Conservation (phyloP, 352 stramenopile species). For the Phytophthora sojae region DNA sequence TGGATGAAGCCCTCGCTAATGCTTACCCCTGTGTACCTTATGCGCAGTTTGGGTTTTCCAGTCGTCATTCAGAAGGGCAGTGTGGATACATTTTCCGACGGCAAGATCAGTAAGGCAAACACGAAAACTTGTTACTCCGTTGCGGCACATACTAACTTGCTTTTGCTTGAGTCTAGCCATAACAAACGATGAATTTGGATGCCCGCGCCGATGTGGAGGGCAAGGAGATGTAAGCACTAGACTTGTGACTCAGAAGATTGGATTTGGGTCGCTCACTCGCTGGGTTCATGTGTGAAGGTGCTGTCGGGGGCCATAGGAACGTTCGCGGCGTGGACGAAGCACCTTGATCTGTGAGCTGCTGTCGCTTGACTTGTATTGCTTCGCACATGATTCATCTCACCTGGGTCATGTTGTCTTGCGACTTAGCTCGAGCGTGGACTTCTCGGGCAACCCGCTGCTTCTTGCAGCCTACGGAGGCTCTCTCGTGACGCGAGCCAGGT, state of each 20-base stretch:
- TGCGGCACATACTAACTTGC: too few species aligned
- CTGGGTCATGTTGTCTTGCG: neutral
- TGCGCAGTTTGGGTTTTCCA: constrained; percentile 72
- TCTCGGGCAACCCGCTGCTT: constrained; percentile 60
- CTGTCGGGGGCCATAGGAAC: constrained; percentile 84
- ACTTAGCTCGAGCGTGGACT: constrained; percentile 29
- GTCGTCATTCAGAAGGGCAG: constrained; percentile 89
- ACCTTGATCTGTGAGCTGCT: constrained; percentile 44
- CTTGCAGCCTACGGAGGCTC: constrained; percentile 82
- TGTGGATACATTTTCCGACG: constrained; percentile 86
- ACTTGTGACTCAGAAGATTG: neutral
- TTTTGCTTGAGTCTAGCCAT: constrained; percentile 38
- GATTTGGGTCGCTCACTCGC: too few species aligned
- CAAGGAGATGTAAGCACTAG: constrained; percentile 87
- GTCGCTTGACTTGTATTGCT: too few species aligned
- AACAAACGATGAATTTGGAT: constrained; percentile 70
- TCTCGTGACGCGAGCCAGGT: constrained; percentile 83
- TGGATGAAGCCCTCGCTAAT: too few species aligned
- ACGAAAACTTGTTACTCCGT: too few species aligned
- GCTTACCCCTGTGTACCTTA: neutral
- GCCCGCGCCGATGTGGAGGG: constrained; percentile 89
- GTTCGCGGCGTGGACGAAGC: constrained; percentile 78
- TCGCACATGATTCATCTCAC: too few species aligned
- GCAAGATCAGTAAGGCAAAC: constrained; percentile 51
- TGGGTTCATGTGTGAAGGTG: constrained; percentile 45